A percentile compares a stretch with the other conserved stretches of the same genome.
Evolutionary conservation across 208 protist genomes (phyloP).

Genomic region (Leishmania tropica): DNA sequence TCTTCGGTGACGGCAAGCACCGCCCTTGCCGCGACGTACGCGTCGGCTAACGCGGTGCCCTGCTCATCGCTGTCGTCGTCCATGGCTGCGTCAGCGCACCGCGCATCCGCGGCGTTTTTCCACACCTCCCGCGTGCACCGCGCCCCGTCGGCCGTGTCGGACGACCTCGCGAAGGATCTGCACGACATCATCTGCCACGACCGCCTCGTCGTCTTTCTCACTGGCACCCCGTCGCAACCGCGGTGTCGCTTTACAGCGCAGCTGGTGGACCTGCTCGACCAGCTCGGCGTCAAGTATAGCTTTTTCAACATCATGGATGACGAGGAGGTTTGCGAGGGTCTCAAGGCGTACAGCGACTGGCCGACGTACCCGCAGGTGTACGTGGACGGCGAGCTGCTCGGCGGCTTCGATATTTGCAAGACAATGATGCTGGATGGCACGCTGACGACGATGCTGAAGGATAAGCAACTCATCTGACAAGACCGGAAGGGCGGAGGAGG

Average conservation of each 20-base stretch:
- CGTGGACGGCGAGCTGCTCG: constrained; percentile 90
- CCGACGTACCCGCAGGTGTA: constrained; percentile 95
- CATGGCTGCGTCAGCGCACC: not conserved
- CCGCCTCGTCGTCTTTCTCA: constrained; percentile 91
- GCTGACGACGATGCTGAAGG: constrained; percentile 73
- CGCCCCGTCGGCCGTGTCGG: constrained; percentile 49
- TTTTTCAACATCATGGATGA: constrained; percentile 92
- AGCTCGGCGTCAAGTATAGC: constrained; percentile 77
- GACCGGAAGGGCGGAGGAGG: not conserved
- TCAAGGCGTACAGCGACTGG: constrained; percentile 93
- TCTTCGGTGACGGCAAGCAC: not conserved
- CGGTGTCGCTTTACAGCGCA: constrained; percentile 90
- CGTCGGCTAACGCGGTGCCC: not conserved
- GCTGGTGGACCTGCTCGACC: constrained; percentile 80
- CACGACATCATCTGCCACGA: constrained; percentile 71
- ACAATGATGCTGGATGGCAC: constrained; percentile 80
- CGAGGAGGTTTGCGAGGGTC: constrained; percentile 87
- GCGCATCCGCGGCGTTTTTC: constrained; percentile 4
- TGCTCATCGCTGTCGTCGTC: not conserved
- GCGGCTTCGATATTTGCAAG: constrained; percentile 90
- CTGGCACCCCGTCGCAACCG: constrained; percentile 82
- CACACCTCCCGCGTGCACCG: constrained; percentile 28
- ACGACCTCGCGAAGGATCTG: constrained; percentile 68
- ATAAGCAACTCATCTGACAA: constrained; percentile 68
- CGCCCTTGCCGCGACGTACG: not conserved